These are phyloP conservation scores for Eremochloa ophiuroides DNA, from an alignment of 176 grass and related monocot genomes.

Conservation along the genomic window DNA sequence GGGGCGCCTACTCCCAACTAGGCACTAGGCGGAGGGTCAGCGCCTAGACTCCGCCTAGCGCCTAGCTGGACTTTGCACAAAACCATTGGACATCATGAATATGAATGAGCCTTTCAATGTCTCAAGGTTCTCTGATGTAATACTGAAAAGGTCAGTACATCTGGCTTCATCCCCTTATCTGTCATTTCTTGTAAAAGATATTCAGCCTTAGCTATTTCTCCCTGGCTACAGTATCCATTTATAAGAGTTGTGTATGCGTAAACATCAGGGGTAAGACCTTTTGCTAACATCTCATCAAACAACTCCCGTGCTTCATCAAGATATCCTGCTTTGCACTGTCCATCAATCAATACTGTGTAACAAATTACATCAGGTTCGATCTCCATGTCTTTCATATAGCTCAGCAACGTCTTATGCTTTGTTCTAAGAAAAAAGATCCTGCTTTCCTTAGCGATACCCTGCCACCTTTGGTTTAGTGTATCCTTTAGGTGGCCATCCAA, in stretches of 20 bases:
- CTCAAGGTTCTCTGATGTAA: conserved; percentile 8
- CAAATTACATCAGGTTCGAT: conserved; percentile 60
- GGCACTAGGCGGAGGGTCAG: too few species aligned
- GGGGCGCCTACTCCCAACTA: too few species aligned
- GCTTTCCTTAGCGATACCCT: conserved; percentile 36
- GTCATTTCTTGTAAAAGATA: conserved; percentile 65
- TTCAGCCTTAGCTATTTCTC: conserved; percentile 57
- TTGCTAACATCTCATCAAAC: conserved; percentile 66
- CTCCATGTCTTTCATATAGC: conserved; percentile 38
- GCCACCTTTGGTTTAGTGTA: conserved; percentile 16
- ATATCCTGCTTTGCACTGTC: conserved; percentile 58
- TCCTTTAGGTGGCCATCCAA: conserved; percentile 41
- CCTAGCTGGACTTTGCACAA: too few species aligned
- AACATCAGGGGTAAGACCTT: conserved; percentile 59
- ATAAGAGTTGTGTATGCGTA: conserved; percentile 60
- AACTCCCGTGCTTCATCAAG: conserved; percentile 47
- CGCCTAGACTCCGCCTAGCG: too few species aligned
- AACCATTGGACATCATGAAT: not conserved
- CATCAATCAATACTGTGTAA: conserved; percentile 87
- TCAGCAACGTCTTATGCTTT: conserved; percentile 27
- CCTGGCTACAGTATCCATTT: conserved; percentile 63
- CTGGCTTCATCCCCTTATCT: conserved; percentile 43
- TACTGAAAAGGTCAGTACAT: conserved; percentile 45
- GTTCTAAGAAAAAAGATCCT: conserved; percentile 37
- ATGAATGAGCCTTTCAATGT: not conserved